These are phyloP conservation scores for Elsinoe necatrix DNA, from an alignment of 2,329 filamentous ascomycete species.

Conservation along the genomic window DNA sequence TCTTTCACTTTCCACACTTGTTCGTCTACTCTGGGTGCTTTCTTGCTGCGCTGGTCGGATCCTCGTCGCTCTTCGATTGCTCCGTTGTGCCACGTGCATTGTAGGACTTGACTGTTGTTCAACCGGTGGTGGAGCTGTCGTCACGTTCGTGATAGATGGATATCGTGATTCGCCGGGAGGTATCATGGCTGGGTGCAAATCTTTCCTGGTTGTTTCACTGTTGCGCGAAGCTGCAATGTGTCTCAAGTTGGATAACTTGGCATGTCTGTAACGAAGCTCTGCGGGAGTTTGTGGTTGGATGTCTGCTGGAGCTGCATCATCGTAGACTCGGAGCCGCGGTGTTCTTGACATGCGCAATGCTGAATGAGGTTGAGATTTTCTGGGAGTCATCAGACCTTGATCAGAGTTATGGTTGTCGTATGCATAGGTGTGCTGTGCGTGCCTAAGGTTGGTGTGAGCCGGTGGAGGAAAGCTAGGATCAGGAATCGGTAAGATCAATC, in stretches of 20 bases:
- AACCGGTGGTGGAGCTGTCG: background rate
- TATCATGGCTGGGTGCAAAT: conserved; percentile 9
- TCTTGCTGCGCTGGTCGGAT: background rate
- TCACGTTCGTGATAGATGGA: background rate
- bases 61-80: background rate
- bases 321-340: conserved; percentile 25
- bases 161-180: conserved; percentile 13
- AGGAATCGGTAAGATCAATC: background rate
- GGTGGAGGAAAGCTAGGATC: background rate
- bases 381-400: background rate
- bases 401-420: background rate
- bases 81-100: background rate
- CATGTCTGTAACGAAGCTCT: conserved; percentile 22
- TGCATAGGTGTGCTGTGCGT: background rate
- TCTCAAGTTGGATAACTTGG: conserved; percentile 19
- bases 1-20: background rate
- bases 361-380: background rate
- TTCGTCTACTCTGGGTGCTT: background rate
- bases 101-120: background rate
- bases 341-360: conserved; percentile 14
- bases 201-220: background rate
- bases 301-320: conserved; percentile 23
- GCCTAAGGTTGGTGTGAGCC: background rate
- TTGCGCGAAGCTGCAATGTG: background rate
- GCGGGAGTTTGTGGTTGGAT: conserved; percentile 30